These are phyloP conservation scores for Entoloma clypeatum DNA, from an alignment of 1,284 basidiomycete genomes.

Conservation along the genomic window DNA sequence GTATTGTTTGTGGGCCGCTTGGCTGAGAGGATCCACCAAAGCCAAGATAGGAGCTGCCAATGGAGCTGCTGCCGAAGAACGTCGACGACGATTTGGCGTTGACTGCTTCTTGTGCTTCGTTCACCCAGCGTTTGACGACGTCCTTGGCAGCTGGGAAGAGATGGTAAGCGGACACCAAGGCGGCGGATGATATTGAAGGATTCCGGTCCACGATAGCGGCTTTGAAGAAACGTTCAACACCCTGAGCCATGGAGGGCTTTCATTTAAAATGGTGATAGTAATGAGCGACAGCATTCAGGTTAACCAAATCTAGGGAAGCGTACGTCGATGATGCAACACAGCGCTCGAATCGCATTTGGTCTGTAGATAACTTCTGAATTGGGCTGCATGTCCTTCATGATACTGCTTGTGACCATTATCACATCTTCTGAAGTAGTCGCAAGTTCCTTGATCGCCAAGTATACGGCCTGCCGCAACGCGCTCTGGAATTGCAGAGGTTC, in stretches of 20 bases:
- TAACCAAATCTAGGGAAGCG: slow-evolving; percentile 42
- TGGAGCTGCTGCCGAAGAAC: slow-evolving; percentile 53
- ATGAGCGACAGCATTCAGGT: too few relatives aligned
- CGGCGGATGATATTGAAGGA: slow-evolving; percentile 92
- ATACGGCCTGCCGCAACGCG: slow-evolving; percentile 96
- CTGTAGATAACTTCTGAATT: slow-evolving; percentile 99
- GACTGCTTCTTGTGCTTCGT: slow-evolving; percentile 96
- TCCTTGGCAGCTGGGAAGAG: slow-evolving; percentile 92
- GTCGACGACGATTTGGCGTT: slow-evolving; percentile 79
- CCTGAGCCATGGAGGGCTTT: slow-evolving; percentile 95
- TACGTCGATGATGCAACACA: slow-evolving; percentile 97
- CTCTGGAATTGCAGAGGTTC: slow-evolving; percentile 56
- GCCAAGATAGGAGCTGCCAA: slow-evolving; percentile 61
- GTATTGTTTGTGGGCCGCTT: slow-evolving; percentile 73
- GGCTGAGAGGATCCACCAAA: slow-evolving; percentile 58
- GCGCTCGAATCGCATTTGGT: slow-evolving; percentile 94
- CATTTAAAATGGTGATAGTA: slow-evolving; percentile 7
- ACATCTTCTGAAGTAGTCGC: slow-evolving; percentile 97
- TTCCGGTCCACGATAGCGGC: slow-evolving; percentile 98
- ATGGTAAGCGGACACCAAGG: slow-evolving; percentile 96
- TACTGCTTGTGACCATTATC: slow-evolving; percentile 99
- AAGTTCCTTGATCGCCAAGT: slow-evolving; percentile 98
- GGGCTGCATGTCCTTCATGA: slow-evolving; percentile 99
- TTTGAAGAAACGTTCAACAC: slow-evolving; percentile 99
- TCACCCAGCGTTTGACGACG: slow-evolving; percentile 97